Evolutionary conservation across 495 filamentous ascomycete species (phyloP), one percentile per base, ranked within the genome.

Genomic region (Aspergillus sclerotiicarbonarius): DNA sequence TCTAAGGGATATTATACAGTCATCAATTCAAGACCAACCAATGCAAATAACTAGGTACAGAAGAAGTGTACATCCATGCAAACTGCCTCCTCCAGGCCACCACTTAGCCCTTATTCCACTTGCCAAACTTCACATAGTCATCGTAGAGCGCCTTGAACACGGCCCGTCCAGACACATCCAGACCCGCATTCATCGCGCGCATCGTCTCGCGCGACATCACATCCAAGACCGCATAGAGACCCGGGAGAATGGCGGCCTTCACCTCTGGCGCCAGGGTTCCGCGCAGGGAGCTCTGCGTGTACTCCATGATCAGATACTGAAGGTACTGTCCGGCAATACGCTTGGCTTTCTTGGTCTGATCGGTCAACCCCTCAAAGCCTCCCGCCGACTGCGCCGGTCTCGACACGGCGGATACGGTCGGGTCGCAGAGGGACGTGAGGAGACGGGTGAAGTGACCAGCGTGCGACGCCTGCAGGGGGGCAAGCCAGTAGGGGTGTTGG

Each of bases 341-440:
- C 67, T 87, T 87, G 29, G 89, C 90, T 53, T 84, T 86, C 61
- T 90, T 88, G 7, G 87, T 88, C 55, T 90, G 85, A 55, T 92
- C 90, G 51, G 84, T 87, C 15, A 96, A 80, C 12, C 71, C 72
- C 25, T 75, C 69, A 51, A 71, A 67, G n/a, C 70, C 66, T 6
- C 61, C 59, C 18, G 67, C 64, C 9, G 70, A 62, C 45, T 71
- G 76, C 15, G 64, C 61, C 1, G 76, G 69, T 13, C 80, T 76
- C 6, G 85, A 75, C 1, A 91, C 86, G 5, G 88, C 87, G 0
- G 86, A 91, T 15, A 83, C 82, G 13, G 86, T 88, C 13, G 92
- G 92, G 53, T 92, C 87, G 69, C 88, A 91, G 53, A 96, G 81
- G 4, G 88, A 79, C 6, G 85, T 88, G 31, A 96, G 75, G 25